Evolutionary conservation across 1,284 basidiomycete species (phyloP).

Genomic region (Ustilago sp.): DNA sequence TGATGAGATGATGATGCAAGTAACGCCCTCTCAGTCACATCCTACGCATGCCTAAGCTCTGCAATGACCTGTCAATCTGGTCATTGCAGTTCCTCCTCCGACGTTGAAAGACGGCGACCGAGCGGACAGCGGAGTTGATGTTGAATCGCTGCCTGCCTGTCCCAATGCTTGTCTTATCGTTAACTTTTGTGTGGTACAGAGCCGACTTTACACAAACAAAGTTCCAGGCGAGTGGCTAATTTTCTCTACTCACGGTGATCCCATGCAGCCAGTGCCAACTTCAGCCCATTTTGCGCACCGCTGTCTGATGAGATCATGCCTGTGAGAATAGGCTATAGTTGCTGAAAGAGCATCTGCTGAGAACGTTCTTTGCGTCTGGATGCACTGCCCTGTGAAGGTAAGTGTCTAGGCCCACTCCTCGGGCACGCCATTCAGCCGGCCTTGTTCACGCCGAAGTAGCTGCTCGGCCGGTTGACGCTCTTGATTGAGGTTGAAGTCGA

Average conservation of each 20-base stretch:
- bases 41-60: background rate
- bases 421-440: background rate
- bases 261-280: background rate
- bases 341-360: background rate
- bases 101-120: background rate
- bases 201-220: background rate
- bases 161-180: slow-evolving; percentile 5
- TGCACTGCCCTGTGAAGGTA: background rate
- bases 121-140: slow-evolving; percentile 11
- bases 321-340: background rate
- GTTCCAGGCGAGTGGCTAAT: background rate
- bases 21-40: background rate
- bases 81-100: background rate
- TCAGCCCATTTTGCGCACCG: background rate
- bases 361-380: background rate
- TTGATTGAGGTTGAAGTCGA: background rate
- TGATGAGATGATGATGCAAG: background rate
- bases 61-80: background rate
- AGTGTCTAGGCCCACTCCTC: background rate
- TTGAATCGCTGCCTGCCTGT: slow-evolving; percentile 10
- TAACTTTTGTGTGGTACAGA: background rate
- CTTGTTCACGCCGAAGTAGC: background rate
- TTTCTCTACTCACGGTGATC: background rate
- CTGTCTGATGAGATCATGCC: background rate
- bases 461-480: background rate